Evolutionary conservation across 2,329 filamentous ascomycete genomes (phyloP).

Genomic region (Cylindrodendrum hubeiense): DNA sequence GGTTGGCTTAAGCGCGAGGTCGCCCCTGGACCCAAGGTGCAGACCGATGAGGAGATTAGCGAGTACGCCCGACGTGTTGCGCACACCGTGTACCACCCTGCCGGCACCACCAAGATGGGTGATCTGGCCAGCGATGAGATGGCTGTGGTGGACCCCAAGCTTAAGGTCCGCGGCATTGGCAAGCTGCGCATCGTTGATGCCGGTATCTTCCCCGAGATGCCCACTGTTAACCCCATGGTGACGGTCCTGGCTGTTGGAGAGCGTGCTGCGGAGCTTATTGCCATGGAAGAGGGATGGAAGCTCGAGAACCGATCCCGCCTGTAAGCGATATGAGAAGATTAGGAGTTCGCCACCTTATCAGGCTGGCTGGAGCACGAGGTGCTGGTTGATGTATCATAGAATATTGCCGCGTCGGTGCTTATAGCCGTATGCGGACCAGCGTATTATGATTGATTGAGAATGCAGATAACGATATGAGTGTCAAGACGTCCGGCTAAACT

Average conservation of each 20-base stretch:
- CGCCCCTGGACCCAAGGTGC: conserved; percentile 78
- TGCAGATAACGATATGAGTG: conserved; percentile 21
- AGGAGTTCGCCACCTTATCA: conserved; percentile 9
- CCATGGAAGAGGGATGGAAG: conserved; percentile 71
- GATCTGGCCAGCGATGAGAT: conserved; percentile 74
- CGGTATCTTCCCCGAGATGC: conserved; percentile 89
- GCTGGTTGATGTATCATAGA: conserved; percentile 26
- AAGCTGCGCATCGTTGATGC: conserved; percentile 86
- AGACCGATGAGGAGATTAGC: conserved; percentile 83
- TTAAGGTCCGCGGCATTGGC: conserved; percentile 80
- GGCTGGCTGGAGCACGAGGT: conserved; percentile 10
- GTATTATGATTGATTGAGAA: conserved; percentile 25
- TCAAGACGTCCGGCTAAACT: not conserved
- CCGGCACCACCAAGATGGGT: conserved; percentile 92
- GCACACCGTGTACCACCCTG: conserved; percentile 92
- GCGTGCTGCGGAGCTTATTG: conserved; percentile 84
- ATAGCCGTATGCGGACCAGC: conserved; percentile 23
- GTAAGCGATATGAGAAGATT: conserved; percentile 34
- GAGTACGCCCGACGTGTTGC: conserved; percentile 85
- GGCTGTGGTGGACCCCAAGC: conserved; percentile 83
- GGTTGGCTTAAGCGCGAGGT: conserved; percentile 87
- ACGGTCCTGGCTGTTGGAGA: conserved; percentile 89
- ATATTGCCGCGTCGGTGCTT: conserved; percentile 24
- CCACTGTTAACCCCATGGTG: conserved; percentile 90
- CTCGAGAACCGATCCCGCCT: conserved; percentile 47